Conservation (phyloP, 345 rosid genomes). For the Citrus unshiu region DNA sequence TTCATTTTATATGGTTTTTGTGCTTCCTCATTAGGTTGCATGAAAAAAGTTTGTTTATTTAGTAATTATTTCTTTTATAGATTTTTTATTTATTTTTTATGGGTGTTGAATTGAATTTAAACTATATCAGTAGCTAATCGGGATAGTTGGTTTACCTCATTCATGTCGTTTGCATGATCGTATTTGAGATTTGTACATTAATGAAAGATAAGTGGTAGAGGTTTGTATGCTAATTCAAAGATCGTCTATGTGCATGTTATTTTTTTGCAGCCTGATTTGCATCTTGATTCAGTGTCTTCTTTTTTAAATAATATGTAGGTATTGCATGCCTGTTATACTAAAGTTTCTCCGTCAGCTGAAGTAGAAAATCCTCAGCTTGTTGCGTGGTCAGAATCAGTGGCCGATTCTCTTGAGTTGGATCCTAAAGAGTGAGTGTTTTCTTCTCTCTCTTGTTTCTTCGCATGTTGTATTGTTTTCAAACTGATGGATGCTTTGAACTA, state of each 20-base stretch:
- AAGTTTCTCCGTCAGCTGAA: conserved; percentile 81
- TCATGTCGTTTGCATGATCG: neutral
- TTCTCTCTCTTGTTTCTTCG: neutral
- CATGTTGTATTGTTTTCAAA: neutral
- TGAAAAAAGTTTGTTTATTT: neutral
- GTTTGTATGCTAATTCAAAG: neutral
- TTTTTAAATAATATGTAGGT: conserved; percentile 42
- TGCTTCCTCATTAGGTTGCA: neutral
- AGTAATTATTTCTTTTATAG: neutral
- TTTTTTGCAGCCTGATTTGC: neutral
- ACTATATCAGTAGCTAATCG: neutral
- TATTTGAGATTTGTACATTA: neutral
- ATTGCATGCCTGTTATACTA: conserved; percentile 79
- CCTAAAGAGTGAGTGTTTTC: conserved; percentile 70
- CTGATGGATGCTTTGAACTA: neutral
- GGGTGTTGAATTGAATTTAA: neutral
- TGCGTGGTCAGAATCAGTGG: conserved; percentile 91
- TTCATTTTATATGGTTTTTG: neutral
- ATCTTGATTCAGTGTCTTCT: neutral
- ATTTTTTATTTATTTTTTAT: neutral
- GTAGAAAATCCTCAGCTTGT: conserved; percentile 91
- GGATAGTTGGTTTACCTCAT: neutral
- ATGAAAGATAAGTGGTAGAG: neutral
- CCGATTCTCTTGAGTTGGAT: conserved; percentile 75
- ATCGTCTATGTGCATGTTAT: neutral